These are phyloP conservation scores for Escovopsis sp. DNA, from an alignment of 2,329 filamentous ascomycete genomes.

Conservation along the genomic window DNA sequence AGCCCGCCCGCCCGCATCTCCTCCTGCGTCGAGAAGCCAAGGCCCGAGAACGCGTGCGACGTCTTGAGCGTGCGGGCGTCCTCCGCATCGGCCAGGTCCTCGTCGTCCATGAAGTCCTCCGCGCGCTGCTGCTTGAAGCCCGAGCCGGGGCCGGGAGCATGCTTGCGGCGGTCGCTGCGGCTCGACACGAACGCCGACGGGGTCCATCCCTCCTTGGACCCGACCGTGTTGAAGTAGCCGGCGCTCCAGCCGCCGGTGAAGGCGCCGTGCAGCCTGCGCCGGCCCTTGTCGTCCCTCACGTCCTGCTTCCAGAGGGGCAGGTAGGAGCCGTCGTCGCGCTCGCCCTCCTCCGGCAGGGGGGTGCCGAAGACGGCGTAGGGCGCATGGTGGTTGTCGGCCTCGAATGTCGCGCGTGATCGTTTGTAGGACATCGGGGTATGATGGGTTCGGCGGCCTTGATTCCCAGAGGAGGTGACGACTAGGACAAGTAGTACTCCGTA, in stretches of 20 bases:
- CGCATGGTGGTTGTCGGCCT: conserved; percentile 49
- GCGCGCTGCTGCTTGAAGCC: conserved; percentile 46
- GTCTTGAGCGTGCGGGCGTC: conserved; percentile 65
- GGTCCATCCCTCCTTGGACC: conserved; percentile 95
- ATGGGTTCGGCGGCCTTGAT: too few species aligned
- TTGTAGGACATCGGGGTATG: conserved; percentile 56
- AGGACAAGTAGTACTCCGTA: too few species aligned
- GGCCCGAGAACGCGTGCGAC: conserved; percentile 54
- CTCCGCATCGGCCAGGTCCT: conserved; percentile 76
- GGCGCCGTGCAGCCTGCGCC: conserved; percentile 84
- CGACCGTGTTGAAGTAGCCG: conserved; percentile 95
- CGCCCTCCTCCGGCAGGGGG: conserved; percentile 64
- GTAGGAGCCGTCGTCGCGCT: conserved; percentile 82
- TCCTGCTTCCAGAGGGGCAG: conserved; percentile 98
- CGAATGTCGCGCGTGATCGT: conserved; percentile 63
- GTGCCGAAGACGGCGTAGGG: conserved; percentile 74
- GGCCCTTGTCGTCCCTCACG: conserved; percentile 79
- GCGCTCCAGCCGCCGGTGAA: conserved; percentile 92
- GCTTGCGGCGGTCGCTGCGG: conserved; percentile 59
- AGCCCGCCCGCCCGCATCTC: conserved; percentile 34
- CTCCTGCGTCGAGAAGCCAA: conserved; percentile 52
- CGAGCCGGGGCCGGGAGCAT: too few species aligned
- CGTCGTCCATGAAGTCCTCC: conserved; percentile 97
- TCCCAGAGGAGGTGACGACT: conserved; percentile 1
- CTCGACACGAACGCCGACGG: conserved; percentile 87